Conservation (phyloP, 1,284 basidiomycete genomes). For the Ganoderma boninense region DNA sequence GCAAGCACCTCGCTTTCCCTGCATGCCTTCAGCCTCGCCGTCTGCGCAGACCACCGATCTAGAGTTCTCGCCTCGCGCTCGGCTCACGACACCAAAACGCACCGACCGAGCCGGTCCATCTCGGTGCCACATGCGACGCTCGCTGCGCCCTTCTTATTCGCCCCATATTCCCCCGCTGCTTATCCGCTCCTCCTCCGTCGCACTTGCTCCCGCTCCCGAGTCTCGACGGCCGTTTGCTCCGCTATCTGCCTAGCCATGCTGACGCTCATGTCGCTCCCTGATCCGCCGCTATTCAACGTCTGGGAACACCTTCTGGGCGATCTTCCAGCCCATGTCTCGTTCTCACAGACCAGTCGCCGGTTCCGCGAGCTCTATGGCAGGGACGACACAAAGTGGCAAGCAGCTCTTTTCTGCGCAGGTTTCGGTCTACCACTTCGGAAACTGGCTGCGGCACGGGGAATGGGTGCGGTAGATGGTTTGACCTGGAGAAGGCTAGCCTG, state of each 20-base stretch:
- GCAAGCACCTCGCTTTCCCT: constrained; percentile 20
- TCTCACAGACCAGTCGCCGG: constrained; percentile 39
- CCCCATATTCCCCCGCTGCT: constrained; percentile 19
- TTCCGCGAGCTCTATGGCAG: constrained; percentile 38
- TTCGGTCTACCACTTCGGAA: constrained; percentile 41
- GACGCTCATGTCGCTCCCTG: constrained; percentile 27
- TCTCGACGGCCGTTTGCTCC: constrained; percentile 1
- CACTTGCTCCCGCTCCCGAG: background rate
- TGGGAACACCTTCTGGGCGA: constrained; percentile 37
- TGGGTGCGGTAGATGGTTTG: constrained; percentile 12
- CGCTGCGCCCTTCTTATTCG: constrained; percentile 26
- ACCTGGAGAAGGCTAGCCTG: constrained; percentile 39
- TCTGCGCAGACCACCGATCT: background rate
- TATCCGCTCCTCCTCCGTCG: constrained; percentile 6
- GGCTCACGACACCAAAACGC: constrained; percentile 12
- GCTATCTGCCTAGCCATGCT: constrained; percentile 14
- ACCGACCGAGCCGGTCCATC: constrained; percentile 4
- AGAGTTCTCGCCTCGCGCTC: constrained; percentile 9
- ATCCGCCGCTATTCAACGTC: constrained; percentile 37
- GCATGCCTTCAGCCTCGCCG: constrained; percentile 13
- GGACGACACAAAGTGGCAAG: constrained; percentile 41
- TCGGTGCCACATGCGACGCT: constrained; percentile 17
- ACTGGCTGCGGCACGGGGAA: constrained; percentile 4
- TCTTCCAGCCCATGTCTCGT: constrained; percentile 40
- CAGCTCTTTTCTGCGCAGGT: constrained; percentile 40